Base-by-base conservation (phyloP, 257 asterid species). In the Cruciata laevipes region DNA sequence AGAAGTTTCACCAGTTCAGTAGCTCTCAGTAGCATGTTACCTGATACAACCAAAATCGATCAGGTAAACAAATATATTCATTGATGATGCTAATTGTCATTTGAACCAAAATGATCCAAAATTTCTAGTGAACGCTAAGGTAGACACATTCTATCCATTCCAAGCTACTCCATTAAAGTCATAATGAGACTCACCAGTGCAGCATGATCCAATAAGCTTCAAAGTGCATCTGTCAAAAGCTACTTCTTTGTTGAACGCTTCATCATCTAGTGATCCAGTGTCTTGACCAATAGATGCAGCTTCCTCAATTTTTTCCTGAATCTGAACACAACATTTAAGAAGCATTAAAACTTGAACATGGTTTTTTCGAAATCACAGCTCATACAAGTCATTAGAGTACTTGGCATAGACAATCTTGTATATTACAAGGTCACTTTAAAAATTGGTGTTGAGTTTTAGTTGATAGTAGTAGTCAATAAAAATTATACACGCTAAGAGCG, bases 1-100 rank as follows among this genome's bases (percentile, higher is more conserved):
- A 94, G 85, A 71, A 90, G 96, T 73, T 94, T 89, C 61, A 84
- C 96, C 1, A 90, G 91, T 77, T 94, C 99, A 25, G 91, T 87
- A 63, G 99, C 99, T 84, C 97, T 83, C 77, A 80, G 85, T 32
- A 83, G 96, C 81, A 90, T 94, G 83, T 94, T 97, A 52, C 97
- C 99, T 90, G 86, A 52, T 61, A 70, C 58, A 31, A 69, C 37
- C 70, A 51, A 47, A 67, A 67, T 51, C 61, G 0, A 42, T 64
- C 14, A 17, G 64, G 32, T 76, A 4, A 58, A 37, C 53, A 33
- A 24, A 40, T 30, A 13, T 11, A 63, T 49, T 20, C 0, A 30
- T 66, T 52, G 30, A 30, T 44, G 61, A 30, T 44, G 61, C 42
- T 44, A 44, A 6, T 61, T 58, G 59, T 13, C 62, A 47, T 13